A percentile compares a stretch with the other conserved stretches of the same genome.
Conservation (phyloP, 345 rosid genomes). For the Populus deltoides region DNA sequence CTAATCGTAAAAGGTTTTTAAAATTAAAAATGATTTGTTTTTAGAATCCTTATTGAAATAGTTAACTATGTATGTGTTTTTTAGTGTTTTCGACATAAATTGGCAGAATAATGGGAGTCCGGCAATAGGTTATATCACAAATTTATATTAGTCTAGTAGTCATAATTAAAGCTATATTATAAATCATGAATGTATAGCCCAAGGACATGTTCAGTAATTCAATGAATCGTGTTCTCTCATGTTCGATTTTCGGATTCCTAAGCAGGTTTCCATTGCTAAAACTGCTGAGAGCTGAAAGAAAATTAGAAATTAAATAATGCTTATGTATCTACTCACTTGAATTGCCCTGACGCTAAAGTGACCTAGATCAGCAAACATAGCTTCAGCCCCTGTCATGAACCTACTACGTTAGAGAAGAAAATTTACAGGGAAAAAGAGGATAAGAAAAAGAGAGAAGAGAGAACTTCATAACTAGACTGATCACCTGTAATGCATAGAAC, state of each 20-base stretch:
- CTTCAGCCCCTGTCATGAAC: constrained; percentile 58
- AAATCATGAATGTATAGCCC: no score
- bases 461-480: background rate
- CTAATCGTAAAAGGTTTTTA: no score
- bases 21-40: no score
- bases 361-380: constrained; percentile 86
- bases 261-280: background rate
- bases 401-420: background rate
- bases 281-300: background rate
- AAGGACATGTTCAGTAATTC: no score
- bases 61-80: no score
- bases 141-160: no score
- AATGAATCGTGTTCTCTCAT: no score
- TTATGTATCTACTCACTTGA: constrained; percentile 39
- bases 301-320: background rate
- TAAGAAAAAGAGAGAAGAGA: background rate
- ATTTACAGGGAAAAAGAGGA: background rate
- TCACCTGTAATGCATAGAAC: constrained; percentile 19
- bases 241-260: no score
- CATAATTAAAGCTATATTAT: no score
- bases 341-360: constrained; percentile 73
- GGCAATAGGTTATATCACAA: background rate
- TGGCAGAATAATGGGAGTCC: background rate
- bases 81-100: background rate
- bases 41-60: no score